Percentiles rank a stretch among this genome's conserved stretches.
Evolutionary conservation across 768 basidiomycete genomes (phyloP).

Genomic region (Suillus placidus): DNA sequence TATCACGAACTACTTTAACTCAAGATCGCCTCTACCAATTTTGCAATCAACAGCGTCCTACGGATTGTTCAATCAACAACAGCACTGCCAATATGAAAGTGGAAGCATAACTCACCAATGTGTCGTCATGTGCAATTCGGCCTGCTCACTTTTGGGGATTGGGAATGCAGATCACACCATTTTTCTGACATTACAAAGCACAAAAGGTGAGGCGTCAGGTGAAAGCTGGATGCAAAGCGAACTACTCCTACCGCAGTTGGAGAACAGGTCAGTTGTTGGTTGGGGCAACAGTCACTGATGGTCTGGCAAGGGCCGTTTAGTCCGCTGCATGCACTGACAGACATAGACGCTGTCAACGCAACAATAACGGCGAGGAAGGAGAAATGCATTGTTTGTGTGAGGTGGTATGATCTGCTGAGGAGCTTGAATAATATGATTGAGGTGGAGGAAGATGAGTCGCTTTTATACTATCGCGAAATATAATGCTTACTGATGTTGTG

Average conservation of each 20-base stretch:
- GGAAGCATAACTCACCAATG: background rate
- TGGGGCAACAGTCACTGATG: background rate
- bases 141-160: background rate
- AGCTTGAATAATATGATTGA: background rate
- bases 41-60: background rate
- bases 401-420: background rate
- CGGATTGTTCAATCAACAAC: background rate
- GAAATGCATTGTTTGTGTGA: background rate
- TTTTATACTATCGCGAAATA: background rate
- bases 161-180: too few relatives aligned
- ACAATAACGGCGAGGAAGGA: background rate
- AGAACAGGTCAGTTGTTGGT: background rate
- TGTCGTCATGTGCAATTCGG: background rate
- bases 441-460: background rate
- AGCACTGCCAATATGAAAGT: background rate
- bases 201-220: too few relatives aligned
- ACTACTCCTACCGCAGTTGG: background rate
- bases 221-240: too few relatives aligned
- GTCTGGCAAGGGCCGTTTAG: fast-evolving
- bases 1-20: background rate
- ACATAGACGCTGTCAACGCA: background rate
- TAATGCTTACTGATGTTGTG: background rate
- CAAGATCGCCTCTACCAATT: background rate
- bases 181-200: too few relatives aligned
- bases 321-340: background rate